A percentile compares a stretch with the other conserved stretches of the same genome.
Evolutionary conservation across 257 asterid genomes (phyloP).

Genomic region (Asclepias syriaca): DNA sequence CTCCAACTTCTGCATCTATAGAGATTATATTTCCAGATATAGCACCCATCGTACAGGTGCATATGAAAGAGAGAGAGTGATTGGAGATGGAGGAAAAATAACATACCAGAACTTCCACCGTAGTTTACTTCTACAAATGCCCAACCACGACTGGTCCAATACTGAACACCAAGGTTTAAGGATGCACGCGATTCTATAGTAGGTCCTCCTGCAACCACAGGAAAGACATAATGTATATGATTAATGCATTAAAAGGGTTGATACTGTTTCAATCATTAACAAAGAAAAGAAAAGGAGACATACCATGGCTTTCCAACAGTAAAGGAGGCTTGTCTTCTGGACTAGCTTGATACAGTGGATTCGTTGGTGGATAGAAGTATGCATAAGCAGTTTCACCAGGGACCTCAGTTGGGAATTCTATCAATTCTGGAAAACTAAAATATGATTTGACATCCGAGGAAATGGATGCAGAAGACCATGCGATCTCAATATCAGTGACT

Average conservation of each 20-base stretch:
- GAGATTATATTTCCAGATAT: background rate
- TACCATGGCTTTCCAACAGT: constrained; percentile 91
- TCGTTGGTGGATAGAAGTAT: constrained; percentile 86
- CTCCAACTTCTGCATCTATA: background rate
- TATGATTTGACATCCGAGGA: constrained; percentile 37
- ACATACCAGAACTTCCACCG: constrained; percentile 94
- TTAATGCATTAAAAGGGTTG: background rate
- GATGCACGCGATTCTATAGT: constrained; percentile 85
- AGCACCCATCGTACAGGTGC: too few relatives aligned
- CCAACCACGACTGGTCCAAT: constrained; percentile 99
- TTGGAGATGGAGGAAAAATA: background rate
- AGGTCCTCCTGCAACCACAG: constrained; percentile 65
- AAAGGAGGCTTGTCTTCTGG: constrained; percentile 79
- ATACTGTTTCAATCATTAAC: background rate
- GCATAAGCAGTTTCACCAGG: constrained; percentile 90
- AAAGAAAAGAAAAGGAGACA: constrained; percentile 6
- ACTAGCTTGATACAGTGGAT: constrained; percentile 64
- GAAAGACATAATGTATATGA: background rate
- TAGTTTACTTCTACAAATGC: constrained; percentile 96
- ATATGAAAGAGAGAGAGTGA: background rate
- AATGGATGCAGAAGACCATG: constrained; percentile 70
- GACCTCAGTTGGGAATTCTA: constrained; percentile 83
- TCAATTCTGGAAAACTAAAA: constrained; percentile 67
- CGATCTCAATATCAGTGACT: constrained; percentile 54
- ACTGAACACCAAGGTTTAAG: constrained; percentile 73